Base-by-base conservation (phyloP, 2,329 filamentous ascomycete genomes). In the Colletotrichum aenigma region DNA sequence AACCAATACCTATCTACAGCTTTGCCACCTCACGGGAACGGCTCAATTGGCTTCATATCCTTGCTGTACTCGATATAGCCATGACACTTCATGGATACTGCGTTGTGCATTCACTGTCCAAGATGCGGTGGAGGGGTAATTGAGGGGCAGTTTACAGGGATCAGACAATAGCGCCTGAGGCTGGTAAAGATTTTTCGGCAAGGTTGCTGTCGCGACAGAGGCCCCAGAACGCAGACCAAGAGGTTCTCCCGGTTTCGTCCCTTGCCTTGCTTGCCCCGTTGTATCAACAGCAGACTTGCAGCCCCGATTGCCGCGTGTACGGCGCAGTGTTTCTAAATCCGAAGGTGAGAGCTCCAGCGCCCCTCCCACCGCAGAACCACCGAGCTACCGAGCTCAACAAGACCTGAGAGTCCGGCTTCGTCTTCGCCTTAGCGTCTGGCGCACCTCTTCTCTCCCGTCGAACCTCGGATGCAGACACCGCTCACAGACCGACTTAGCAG, bases 171-270 rank as follows among this genome's bases (percentile, higher is more conserved):
- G 74, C 74, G 70, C 73, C 71, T 75, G 71, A 70, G 74, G 71
- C 71, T 76, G 56, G 56, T 30, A 75, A 76, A 61, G 64, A 64
- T 36, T 67, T 76, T 76, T 76, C 26, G 32, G 34, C 64, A 38
- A 61, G 64, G 73, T 74, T 76, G 74, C 74, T 68, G 64, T 60
- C 64, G 70, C 70, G 65, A 76, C 70, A 52, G 62, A 48, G 36
- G 43, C 43, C 43, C n/a, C 43, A 26, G 30, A 32, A n/a, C 30
- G 52, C 28, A 66, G 69, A 58, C 73, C 71, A 43, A 69, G 61
- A 52, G 70, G 43, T 76, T 76, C 74, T 76, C 56, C 74, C 74
- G 74, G 65, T 74, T 76, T 76, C 70, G 74, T 66, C 74, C 70
- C 43, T 21, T 52, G 43, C 43, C n/a, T 52, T 52, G 43, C 43